Base-by-base conservation (phyloP, 2,329 filamentous ascomycete species). In the Colletotrichum nymphaeae region DNA sequence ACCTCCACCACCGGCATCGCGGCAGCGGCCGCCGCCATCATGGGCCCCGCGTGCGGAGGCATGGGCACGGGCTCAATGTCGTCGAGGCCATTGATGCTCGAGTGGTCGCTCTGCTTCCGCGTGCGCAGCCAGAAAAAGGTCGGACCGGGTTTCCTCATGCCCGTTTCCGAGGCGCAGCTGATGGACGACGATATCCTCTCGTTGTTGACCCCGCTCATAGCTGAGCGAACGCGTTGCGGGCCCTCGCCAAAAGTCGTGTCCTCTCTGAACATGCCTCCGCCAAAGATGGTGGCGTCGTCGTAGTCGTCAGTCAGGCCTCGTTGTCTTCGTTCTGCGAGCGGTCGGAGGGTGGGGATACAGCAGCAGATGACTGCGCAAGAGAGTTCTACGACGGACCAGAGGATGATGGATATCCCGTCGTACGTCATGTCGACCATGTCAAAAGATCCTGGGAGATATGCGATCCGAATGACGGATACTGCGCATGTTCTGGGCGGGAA, bases 361-460 rank as follows among this genome's bases (percentile, higher is more conserved):
- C 81, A 79, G 72, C 83, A 84, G 14, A 84, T 77, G 73, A 84
- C 79, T 67, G 82, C 83, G 62, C 81, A 79, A 59, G 81, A 81
- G 73, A 84, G 81, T 74, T 85, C 84, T 66, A 83, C 79, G 60
- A 84, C 78, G 24, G 81, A 82, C 81, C 83, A 85, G 76, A 81
- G 78, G 16, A 79, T 78, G 5, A 78, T 79, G n/a, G 71, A 62
- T 8, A 78, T 75, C 64, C 82, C 79, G 58, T 82, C 78, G 74
- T 78, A 84, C 5, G 81, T 83, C 2, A 74, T 63, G 70, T 83
- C 82, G 22, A 72, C 70, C 3, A 78, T 76, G 0, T 49, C 70
- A n/a, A 79, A 75, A 14, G 77, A 76, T 12, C 76, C 74, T 49
- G 75, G 69, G 57, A 84, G 78, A 14, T 78, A 79, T 1, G 76